Conservation (phyloP, 2,329 filamentous ascomycete species). For the Sordariomycetes sp. region DNA sequence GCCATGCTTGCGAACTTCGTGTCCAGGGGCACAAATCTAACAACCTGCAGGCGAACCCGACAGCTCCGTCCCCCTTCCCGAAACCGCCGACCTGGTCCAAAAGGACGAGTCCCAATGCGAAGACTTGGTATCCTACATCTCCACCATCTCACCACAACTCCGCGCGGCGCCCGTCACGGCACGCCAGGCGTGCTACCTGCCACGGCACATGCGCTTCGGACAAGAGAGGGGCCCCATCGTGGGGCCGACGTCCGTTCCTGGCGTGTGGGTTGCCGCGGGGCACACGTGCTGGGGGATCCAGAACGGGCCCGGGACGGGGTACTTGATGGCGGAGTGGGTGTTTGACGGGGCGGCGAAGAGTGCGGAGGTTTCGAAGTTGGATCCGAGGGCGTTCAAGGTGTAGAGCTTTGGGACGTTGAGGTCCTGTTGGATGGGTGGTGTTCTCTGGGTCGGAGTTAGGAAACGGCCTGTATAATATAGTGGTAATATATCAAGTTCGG, state of each 20-base stretch:
- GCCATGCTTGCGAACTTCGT: background rate
- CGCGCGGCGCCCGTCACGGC: slow-evolving; percentile 57
- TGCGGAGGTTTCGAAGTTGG: slow-evolving; percentile 53
- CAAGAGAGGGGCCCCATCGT: slow-evolving; percentile 60
- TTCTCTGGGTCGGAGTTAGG: background rate
- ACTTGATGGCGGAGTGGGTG: slow-evolving; percentile 68
- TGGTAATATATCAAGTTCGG: no score
- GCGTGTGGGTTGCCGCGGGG: slow-evolving; percentile 72
- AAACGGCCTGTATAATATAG: background rate
- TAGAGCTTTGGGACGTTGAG: slow-evolving; percentile 13
- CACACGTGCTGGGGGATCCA: slow-evolving; percentile 99
- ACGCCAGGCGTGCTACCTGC: slow-evolving; percentile 88
- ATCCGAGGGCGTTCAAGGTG: slow-evolving; percentile 54
- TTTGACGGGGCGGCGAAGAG: slow-evolving; percentile 62
- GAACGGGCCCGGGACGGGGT: slow-evolving; percentile 82
- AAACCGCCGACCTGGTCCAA: slow-evolving; percentile 63
- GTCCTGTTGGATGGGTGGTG: background rate
- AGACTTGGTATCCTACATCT: slow-evolving; percentile 73
- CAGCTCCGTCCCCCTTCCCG: slow-evolving; percentile 60
- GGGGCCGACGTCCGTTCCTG: slow-evolving; percentile 61
- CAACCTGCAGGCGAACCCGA: slow-evolving; percentile 59
- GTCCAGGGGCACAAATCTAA: background rate
- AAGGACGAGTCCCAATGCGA: slow-evolving; percentile 70
- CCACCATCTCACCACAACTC: slow-evolving; percentile 54
- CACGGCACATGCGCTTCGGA: slow-evolving; percentile 57